Percentiles rank a stretch among this genome's conserved stretches.
Evolutionary conservation across 2,329 filamentous ascomycete genomes (phyloP).

Genomic region (Colletotrichum godetiae): DNA sequence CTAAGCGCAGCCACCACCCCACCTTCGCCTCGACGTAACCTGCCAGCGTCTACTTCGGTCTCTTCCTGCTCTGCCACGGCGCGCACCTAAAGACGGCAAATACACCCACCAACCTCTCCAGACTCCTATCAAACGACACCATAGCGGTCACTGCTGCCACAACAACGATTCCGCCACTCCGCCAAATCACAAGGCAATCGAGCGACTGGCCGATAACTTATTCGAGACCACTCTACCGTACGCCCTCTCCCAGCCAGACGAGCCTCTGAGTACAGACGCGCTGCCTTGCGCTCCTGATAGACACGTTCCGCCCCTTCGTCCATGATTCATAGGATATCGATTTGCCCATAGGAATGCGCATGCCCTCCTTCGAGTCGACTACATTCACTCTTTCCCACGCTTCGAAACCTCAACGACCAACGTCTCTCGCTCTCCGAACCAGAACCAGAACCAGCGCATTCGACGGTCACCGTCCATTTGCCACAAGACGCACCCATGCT

Average conservation of each 20-base stretch:
- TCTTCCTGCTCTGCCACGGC: constrained; percentile 30
- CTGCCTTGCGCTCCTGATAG: constrained; percentile 16
- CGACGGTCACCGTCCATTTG: constrained; percentile 27
- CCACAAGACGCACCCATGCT: constrained; percentile 64
- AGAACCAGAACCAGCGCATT: constrained; percentile 16
- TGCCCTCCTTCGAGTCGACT: constrained; percentile 19
- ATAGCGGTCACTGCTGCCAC: constrained; percentile 18
- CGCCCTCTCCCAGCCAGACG: constrained; percentile 15
- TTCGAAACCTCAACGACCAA: constrained; percentile 1
- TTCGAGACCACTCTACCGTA: constrained; percentile 9
- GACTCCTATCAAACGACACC: constrained; percentile 12
- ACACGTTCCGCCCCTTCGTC: constrained; percentile 19
- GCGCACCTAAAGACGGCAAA: constrained; percentile 32
- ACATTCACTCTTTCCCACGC: constrained; percentile 23
- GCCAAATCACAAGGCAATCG: constrained; percentile 33
- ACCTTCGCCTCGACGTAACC: constrained; percentile 30
- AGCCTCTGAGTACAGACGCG: constrained; percentile 9
- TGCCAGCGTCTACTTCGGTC: constrained; percentile 18
- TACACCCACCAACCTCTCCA: constrained; percentile 31
- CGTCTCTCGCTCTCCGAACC: constrained; percentile 14
- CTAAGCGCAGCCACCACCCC: constrained; percentile 36
- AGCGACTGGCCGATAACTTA: constrained; percentile 12
- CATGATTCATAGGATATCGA: constrained; percentile 30
- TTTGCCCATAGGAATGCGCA: constrained; percentile 34
- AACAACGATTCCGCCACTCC: constrained; percentile 28